Conservation (phyloP, 2,329 filamentous ascomycete genomes). For the Boeremia lycopersici region DNA sequence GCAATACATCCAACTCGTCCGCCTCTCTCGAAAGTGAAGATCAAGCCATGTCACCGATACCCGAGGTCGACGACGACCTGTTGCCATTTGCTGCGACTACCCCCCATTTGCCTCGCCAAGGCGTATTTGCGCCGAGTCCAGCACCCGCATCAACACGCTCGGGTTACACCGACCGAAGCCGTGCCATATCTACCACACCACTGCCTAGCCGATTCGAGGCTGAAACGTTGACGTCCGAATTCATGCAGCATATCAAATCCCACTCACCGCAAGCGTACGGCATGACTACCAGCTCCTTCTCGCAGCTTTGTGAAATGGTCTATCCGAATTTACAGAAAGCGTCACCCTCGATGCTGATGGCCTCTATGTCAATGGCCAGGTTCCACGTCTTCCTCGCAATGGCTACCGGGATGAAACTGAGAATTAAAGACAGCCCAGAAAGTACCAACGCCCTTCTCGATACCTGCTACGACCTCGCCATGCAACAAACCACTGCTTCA, state of each 20-base stretch:
- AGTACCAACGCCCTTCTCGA: slow-evolving; percentile 42
- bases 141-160: slow-evolving; percentile 33
- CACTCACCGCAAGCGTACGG: slow-evolving; percentile 35
- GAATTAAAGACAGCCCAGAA: slow-evolving; percentile 38
- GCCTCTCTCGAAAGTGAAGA: slow-evolving; percentile 38
- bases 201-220: slow-evolving; percentile 46
- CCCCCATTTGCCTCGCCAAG: slow-evolving; percentile 37
- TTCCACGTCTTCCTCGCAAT: slow-evolving; percentile 47
- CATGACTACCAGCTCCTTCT: slow-evolving; percentile 32
- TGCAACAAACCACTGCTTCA: slow-evolving; percentile 39
- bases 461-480: slow-evolving; percentile 44
- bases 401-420: slow-evolving; percentile 45
- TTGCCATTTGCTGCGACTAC: slow-evolving; percentile 30
- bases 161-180: slow-evolving; percentile 41
- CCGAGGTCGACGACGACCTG: slow-evolving; percentile 39
- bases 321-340: slow-evolving; percentile 38
- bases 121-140: slow-evolving; percentile 40
- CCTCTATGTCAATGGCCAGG: slow-evolving; percentile 41
- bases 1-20: slow-evolving; percentile 43
- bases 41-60: slow-evolving; percentile 34
- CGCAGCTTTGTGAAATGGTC: slow-evolving; percentile 40
- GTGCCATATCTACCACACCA: slow-evolving; percentile 38
- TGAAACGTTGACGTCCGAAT: slow-evolving; percentile 44
- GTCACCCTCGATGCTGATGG: slow-evolving; percentile 20
- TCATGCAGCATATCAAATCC: slow-evolving; percentile 37